A percentile compares a stretch with the other conserved stretches of the same genome.
phyloP scores from a whole-genome alignment of 1,284 basidiomycete genomes.

The Irpex sp. region DNA sequence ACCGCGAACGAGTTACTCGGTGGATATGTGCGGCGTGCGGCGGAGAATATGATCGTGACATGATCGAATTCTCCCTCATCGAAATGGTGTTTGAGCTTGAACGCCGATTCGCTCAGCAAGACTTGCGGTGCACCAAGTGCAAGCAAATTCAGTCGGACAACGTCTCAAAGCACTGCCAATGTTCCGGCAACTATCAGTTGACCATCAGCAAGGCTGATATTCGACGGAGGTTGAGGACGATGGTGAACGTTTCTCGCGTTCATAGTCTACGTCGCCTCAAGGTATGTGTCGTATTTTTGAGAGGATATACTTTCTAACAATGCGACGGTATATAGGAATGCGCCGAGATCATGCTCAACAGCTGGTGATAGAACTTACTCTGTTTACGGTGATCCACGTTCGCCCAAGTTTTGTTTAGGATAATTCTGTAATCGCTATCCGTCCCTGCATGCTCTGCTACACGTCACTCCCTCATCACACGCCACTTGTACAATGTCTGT shows the following conservation, averaged over 20 bases:
- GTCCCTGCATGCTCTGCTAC: neutral
- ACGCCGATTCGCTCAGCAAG: conserved; percentile 81
- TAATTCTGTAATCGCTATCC: neutral
- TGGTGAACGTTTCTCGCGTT: conserved; percentile 75
- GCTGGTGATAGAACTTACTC: conserved; percentile 3
- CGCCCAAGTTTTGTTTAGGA: neutral
- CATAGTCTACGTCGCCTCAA: conserved; percentile 63
- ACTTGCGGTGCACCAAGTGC: conserved; percentile 85
- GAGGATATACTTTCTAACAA: neutral
- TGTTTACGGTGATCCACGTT: neutral
- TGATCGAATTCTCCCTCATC: conserved; percentile 85
- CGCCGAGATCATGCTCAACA: conserved; percentile 39
- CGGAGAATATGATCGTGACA: conserved; percentile 82
- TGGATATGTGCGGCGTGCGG: conserved; percentile 72
- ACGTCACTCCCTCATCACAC: neutral
- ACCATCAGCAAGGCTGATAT: conserved; percentile 68
- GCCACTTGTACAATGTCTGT: too few species aligned
- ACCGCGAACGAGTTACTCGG: conserved; percentile 38
- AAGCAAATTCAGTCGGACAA: conserved; percentile 86
- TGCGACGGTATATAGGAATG: conserved; percentile 40
- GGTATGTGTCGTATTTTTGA: conserved; percentile 33
- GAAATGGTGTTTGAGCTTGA: conserved; percentile 71
- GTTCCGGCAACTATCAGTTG: conserved; percentile 80
- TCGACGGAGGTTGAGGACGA: conserved; percentile 66
- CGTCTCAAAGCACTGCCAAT: conserved; percentile 79